phyloP scores from a whole-genome alignment of 352 stramenopile genomes.

The Globisporangium carolinianum region DNA sequence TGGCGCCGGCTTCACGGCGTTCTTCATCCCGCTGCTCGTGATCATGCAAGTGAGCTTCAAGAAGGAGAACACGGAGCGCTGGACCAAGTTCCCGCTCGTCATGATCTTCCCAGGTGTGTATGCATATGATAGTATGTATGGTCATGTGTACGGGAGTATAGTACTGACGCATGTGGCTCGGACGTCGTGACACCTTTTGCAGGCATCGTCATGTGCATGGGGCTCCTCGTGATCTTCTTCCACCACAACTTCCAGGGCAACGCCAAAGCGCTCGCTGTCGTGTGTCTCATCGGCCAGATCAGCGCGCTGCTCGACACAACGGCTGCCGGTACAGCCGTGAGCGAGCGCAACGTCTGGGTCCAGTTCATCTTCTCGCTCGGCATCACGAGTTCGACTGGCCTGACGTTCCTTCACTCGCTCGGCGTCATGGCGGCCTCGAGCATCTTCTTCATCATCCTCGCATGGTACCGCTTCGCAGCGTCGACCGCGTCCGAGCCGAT shows the following conservation, averaged over 20 bases:
- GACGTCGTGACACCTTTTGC: neutral
- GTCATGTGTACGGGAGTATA: neutral
- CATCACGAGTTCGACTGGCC: conserved; percentile 73
- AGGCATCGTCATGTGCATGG: conserved; percentile 72
- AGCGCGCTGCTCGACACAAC: conserved; percentile 72
- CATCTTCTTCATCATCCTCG: conserved; percentile 71
- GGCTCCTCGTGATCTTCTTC: conserved; percentile 59
- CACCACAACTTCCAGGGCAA: conserved; percentile 51
- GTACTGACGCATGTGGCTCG: neutral
- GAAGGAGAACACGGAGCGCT: conserved; percentile 54
- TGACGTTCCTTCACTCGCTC: conserved; percentile 67
- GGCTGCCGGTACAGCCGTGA: conserved; percentile 61
- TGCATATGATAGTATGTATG: neutral
- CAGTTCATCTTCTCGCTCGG: conserved; percentile 83
- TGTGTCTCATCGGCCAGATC: conserved; percentile 71
- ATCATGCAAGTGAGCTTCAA: conserved; percentile 86
- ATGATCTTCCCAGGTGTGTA: conserved; percentile 69
- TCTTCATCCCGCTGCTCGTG: conserved; percentile 80
- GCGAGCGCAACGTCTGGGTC: conserved; percentile 79
- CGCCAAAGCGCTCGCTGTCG: conserved; percentile 36
- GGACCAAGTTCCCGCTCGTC: conserved; percentile 61
- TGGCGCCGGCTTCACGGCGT: conserved; percentile 64
- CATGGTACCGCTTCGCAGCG: conserved; percentile 51
- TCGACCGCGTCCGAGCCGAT: conserved; percentile 25
- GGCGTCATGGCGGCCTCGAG: conserved; percentile 48